Evolutionary conservation across 2,329 filamentous ascomycete genomes (phyloP).

Genomic region (Hypoxylon sp.): DNA sequence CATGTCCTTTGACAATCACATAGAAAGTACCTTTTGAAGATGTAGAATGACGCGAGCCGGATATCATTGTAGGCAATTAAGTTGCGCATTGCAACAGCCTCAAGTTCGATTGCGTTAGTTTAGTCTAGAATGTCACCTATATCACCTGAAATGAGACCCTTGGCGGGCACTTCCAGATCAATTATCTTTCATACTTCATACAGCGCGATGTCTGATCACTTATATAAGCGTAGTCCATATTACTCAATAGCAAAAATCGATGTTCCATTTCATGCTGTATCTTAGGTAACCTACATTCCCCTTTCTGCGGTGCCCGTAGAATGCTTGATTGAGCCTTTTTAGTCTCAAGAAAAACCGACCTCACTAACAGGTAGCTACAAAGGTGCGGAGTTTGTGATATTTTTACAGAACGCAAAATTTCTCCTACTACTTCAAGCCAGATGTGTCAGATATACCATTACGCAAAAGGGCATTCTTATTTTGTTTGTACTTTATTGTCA

Average conservation of each 20-base stretch:
- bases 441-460: too few species aligned
- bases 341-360: neutral
- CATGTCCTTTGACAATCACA: neutral
- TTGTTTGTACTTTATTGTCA: too few species aligned
- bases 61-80: neutral
- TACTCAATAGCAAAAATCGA: neutral
- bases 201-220: neutral
- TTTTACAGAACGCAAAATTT: neutral
- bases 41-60: neutral
- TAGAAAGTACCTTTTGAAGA: neutral
- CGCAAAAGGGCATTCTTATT: too few species aligned
- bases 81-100: neutral
- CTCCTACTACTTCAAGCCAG: neutral
- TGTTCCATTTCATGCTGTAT: neutral
- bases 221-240: neutral
- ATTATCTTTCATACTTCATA: neutral
- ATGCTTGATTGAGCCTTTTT: neutral
- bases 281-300: neutral
- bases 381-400: neutral
- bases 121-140: neutral
- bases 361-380: neutral
- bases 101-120: neutral
- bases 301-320: neutral
- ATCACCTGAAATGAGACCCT: neutral
- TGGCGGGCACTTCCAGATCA: neutral